Base-by-base conservation (phyloP, 2,329 filamentous ascomycete species). In the Cercospora berteroae region DNA sequence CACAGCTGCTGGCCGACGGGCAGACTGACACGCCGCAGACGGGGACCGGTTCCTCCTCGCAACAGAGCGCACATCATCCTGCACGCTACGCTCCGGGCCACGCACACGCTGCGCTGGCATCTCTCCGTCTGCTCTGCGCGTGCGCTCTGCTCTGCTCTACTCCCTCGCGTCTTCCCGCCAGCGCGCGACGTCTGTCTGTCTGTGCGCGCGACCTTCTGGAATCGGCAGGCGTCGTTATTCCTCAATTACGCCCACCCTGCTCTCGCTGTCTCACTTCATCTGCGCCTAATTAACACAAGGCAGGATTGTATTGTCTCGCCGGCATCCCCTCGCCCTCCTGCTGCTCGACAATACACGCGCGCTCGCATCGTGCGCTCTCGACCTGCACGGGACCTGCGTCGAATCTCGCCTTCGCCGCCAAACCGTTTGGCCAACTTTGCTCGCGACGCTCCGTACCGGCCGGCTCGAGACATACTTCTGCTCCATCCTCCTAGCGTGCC, bases 221-320 rank as follows among this genome's bases (percentile, higher is more conserved):
- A 66, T 64, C 70, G 68, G 70, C 62, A 66, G 65, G 60, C 42
- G 39, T 64, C 62, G 42, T 65, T 63, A 68, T 67, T 66, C 60
- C 65, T 69, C 70, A 70, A 63, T 69, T 67, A 65, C 68, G 52
- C 60, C 60, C 55, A 42, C 61, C 64, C 70, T 60, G 64, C 64
- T 63, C 16, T 59, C 63, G 57, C 62, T 70, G 67, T 71, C 72
- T 73, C 69, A 70, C 70, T 67, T 72, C 63, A 70, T 72, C 67
- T 64, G 61, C 65, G 67, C 65, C 61, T 71, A 68, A 68, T 71
- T 70, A 68, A 69, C 72, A 69, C 65, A 64, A 69, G 68, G 65
- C 64, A 60, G 52, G 59, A 62, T 44, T 56, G 29, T 52, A 66
- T 65, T 36, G 48, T 67, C 65, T 64, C 44, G 50, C 67, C 64